These are phyloP conservation scores for Calonectria hongkongensis DNA, from an alignment of 2,329 filamentous ascomycete genomes.

Conservation along the genomic window DNA sequence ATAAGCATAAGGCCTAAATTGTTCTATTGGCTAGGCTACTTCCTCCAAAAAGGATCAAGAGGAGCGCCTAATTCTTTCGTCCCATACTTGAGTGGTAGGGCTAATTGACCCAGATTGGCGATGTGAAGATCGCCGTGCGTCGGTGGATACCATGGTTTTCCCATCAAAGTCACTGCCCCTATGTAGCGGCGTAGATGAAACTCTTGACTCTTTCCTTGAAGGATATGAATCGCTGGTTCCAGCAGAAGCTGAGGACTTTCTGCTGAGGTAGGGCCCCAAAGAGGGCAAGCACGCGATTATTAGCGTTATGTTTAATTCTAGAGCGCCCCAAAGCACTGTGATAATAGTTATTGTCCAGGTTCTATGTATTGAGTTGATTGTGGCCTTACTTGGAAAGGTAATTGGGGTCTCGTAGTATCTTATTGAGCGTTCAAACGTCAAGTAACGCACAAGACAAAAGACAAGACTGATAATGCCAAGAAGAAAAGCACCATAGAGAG, in stretches of 20 bases:
- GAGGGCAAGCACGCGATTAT: constrained; percentile 17
- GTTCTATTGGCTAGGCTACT: too few species aligned
- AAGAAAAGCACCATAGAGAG: not conserved
- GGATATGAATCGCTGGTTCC: not conserved
- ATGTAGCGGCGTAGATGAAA: not conserved
- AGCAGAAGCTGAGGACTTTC: not conserved
- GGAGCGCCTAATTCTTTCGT: too few species aligned
- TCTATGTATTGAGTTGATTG: accelerated
- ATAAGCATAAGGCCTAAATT: too few species aligned
- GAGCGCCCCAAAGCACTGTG: not conserved
- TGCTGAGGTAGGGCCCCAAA: constrained; percentile 1
- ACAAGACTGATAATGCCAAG: constrained; percentile 2
- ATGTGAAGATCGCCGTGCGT: not conserved
- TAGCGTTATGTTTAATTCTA: not conserved
- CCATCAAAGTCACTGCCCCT: not conserved
- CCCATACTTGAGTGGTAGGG: not conserved
- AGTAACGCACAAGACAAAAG: not conserved
- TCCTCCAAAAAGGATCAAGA: too few species aligned
- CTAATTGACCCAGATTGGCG: not conserved
- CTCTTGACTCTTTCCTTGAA: not conserved
- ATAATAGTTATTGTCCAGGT: not conserved
- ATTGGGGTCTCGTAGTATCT: not conserved
- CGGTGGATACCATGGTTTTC: not conserved
- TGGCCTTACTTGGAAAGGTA: not conserved
- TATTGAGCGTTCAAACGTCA: not conserved